Percentiles rank a stretch among this genome's conserved stretches.
Evolutionary conservation across 768 basidiomycete species (phyloP).

Genomic region (Mycena haematopus): DNA sequence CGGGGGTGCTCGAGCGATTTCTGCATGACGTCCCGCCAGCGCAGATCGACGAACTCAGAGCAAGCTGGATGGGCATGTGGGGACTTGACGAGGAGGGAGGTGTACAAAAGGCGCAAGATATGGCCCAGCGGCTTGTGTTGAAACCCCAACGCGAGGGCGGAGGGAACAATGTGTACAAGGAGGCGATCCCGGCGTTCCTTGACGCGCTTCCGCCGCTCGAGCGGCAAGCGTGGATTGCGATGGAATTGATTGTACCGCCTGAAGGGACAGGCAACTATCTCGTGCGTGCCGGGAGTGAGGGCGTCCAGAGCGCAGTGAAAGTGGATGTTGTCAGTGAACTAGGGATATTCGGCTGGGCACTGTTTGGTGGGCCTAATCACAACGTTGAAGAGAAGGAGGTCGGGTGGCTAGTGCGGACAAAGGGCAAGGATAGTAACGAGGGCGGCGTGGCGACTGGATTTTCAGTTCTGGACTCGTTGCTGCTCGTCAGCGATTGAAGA

Average conservation of each 20-base stretch:
- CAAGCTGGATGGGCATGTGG: slow-evolving; percentile 91
- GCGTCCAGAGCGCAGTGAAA: slow-evolving; percentile 45
- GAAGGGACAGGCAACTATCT: slow-evolving; percentile 72
- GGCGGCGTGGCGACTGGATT: slow-evolving; percentile 89
- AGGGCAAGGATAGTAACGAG: slow-evolving; percentile 90
- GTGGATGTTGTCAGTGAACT: slow-evolving; percentile 86
- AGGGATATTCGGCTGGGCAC: slow-evolving; percentile 88
- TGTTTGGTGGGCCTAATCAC: slow-evolving; percentile 63
- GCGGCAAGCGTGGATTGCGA: slow-evolving; percentile 91
- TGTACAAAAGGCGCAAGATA: slow-evolving; percentile 56
- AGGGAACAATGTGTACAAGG: slow-evolving; percentile 94
- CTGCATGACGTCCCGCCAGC: slow-evolving; percentile 46
- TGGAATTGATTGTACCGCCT: slow-evolving; percentile 90
- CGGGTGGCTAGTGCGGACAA: slow-evolving; percentile 89
- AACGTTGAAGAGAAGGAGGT: slow-evolving; percentile 65
- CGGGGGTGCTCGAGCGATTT: slow-evolving; percentile 78
- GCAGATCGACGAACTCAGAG: slow-evolving; percentile 62
- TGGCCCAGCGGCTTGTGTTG: slow-evolving; percentile 71
- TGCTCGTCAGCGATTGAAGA: slow-evolving; percentile 55
- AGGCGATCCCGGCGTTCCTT: slow-evolving; percentile 80
- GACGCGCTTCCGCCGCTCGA: slow-evolving; percentile 63
- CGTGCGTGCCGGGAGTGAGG: slow-evolving; percentile 69
- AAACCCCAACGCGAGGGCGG: slow-evolving; percentile 99
- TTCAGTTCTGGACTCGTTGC: slow-evolving; percentile 73
- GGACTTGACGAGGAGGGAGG: slow-evolving; percentile 66